Percentiles rank a stretch among this genome's conserved stretches.
Conservation (phyloP, 2,329 filamentous ascomycete species). For the Phyllosticta capitalensis region DNA sequence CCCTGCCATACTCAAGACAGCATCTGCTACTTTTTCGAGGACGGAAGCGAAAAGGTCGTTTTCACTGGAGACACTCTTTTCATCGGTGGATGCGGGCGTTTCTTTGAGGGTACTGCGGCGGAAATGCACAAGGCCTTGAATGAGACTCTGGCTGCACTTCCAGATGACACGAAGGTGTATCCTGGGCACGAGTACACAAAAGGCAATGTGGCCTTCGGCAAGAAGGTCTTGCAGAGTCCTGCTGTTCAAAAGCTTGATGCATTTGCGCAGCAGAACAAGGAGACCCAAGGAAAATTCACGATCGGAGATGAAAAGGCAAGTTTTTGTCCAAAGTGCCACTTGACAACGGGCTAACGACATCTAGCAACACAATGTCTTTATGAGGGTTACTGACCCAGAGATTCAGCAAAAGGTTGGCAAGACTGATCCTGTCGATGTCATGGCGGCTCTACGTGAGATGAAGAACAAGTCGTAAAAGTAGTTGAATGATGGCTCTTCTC, state of each 20-base stretch:
- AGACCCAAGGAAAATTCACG: constrained; percentile 93
- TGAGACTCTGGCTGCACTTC: constrained; percentile 66
- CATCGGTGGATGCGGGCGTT: constrained; percentile 86
- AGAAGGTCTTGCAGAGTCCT: constrained; percentile 64
- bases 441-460: constrained; percentile 77
- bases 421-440: constrained; percentile 71
- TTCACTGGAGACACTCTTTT: constrained; percentile 97
- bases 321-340: not conserved
- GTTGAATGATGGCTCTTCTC: not conserved
- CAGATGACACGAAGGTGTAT: constrained; percentile 86
- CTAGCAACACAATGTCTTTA: constrained; percentile 90
- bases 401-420: constrained; percentile 79
- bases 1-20: constrained; percentile 98
- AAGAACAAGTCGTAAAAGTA: constrained; percentile 51
- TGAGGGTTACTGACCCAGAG: constrained; percentile 73
- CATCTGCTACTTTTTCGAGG: constrained; percentile 89
- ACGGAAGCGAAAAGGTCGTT: constrained; percentile 62
- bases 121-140: constrained; percentile 91
- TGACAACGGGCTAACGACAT: not conserved
- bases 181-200: constrained; percentile 99
- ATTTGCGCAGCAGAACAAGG: constrained; percentile 68
- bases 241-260: constrained; percentile 62
- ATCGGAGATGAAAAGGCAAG: constrained; percentile 90
- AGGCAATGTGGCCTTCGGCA: constrained; percentile 80
- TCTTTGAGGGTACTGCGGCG: constrained; percentile 82